A percentile compares a stretch with the other conserved stretches of the same genome.
phyloP scores from a whole-genome alignment of 306 rosid species.

The Glycyrrhiza uralensis region DNA sequence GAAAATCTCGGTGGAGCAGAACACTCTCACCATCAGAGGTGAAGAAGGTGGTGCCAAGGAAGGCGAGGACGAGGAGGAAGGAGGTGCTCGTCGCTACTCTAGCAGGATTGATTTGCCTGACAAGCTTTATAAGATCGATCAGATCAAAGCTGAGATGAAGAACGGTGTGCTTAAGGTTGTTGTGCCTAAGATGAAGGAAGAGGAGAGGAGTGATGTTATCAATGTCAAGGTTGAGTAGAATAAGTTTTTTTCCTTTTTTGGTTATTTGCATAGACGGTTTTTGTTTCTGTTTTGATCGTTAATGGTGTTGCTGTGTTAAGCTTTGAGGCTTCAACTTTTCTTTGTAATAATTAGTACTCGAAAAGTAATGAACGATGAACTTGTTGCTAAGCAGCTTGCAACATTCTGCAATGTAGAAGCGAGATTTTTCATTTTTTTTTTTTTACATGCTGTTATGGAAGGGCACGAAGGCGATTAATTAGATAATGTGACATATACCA shows the following conservation, averaged over 20 bases:
- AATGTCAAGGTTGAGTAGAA: slow-evolving; percentile 38
- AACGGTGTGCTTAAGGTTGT: slow-evolving; percentile 66
- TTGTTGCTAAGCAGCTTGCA: too few relatives aligned
- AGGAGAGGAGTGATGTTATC: slow-evolving; percentile 49
- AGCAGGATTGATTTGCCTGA: slow-evolving; percentile 65
- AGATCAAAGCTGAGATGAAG: slow-evolving; percentile 79
- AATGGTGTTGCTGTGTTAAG: not conserved
- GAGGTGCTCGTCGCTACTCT: slow-evolving; percentile 30
- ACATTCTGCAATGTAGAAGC: too few relatives aligned
- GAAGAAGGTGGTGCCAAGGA: slow-evolving; percentile 46
- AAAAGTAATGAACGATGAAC: too few relatives aligned
- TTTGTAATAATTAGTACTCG: too few relatives aligned
- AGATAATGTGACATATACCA: too few relatives aligned
- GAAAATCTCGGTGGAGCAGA: slow-evolving; percentile 64
- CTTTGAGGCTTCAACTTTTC: not conserved
- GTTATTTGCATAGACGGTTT: not conserved
- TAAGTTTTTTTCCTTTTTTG: not conserved
- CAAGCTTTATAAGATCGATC: slow-evolving; percentile 43
- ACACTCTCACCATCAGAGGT: slow-evolving; percentile 57
- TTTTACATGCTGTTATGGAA: too few relatives aligned
- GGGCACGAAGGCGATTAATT: too few relatives aligned
- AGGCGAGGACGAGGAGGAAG: slow-evolving; percentile 37
- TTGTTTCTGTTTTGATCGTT: too few relatives aligned
- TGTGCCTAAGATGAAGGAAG: slow-evolving; percentile 60
- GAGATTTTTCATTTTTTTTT: too few relatives aligned